Conservation (phyloP, 73 alveolate genomes). For the Paraurostyla sp. region DNA sequence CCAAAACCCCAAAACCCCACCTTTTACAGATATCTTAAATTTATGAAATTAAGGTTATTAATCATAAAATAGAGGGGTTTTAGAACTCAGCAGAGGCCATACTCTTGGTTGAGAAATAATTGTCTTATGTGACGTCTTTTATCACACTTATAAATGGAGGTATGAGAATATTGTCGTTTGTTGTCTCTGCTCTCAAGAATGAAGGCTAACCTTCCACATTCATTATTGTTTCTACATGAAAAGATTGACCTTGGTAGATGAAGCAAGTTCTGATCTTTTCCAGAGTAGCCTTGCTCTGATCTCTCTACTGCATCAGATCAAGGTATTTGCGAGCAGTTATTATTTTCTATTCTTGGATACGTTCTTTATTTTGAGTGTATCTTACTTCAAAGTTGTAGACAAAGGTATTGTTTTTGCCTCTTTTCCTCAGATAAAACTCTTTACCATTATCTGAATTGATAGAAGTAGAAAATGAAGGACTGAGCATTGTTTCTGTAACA, state of each 20-base stretch:
- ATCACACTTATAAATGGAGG: conserved; percentile 52
- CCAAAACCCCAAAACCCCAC: too few species aligned
- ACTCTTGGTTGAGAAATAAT: conserved; percentile 1
- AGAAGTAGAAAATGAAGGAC: neutral
- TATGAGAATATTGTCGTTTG: conserved; percentile 4
- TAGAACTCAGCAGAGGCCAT: conserved; percentile 9
- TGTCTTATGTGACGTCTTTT: conserved; percentile 65
- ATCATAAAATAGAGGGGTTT: neutral
- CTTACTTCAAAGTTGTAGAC: conserved; percentile 38
- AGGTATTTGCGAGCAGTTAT: conserved; percentile 43
- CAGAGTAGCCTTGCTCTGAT: neutral
- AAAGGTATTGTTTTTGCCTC: conserved; percentile 31
- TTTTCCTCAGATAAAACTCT: conserved; percentile 26
- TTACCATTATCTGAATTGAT: conserved; percentile 28
- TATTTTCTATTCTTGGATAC: conserved; percentile 13
- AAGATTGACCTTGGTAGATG: conserved; percentile 22
- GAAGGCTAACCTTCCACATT: conserved; percentile 40
- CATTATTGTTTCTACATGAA: conserved; percentile 30
- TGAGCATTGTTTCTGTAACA: neutral
- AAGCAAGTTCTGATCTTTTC: conserved; percentile 38
- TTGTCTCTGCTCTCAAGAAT: conserved; percentile 47
- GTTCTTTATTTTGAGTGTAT: conserved; percentile 12
- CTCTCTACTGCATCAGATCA: conserved; percentile 18
- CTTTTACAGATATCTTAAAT: too few species aligned
- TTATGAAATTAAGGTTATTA: conserved; percentile 9